Evolutionary conservation across 495 filamentous ascomycete species (phyloP).

Genomic region (Lentithecium fluviatile): DNA sequence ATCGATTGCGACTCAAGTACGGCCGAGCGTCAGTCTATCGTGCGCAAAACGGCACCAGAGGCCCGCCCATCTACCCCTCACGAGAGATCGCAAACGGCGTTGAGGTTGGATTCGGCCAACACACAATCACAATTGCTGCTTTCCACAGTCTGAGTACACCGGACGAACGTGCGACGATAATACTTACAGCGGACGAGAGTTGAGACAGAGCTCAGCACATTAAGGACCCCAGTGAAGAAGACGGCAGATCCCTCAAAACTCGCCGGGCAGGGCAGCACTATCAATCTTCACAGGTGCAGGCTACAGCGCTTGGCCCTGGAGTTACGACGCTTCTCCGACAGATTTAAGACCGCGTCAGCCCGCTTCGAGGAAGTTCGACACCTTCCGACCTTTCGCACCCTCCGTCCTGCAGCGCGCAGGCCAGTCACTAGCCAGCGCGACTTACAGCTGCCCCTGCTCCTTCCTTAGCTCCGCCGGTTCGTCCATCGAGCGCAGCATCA

Average conservation of each 20-base stretch:
- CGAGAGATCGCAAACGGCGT: background rate
- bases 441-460: constrained; percentile 1
- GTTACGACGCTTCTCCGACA: constrained; percentile 31
- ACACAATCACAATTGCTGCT: background rate
- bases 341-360: constrained; percentile 31
- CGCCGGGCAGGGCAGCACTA: background rate
- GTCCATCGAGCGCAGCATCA: constrained; percentile 2
- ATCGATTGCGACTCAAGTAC: too few species aligned
- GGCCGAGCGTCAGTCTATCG: too few species aligned
- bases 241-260: constrained; percentile 3
- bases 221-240: constrained; percentile 5
- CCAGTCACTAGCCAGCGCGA: background rate
- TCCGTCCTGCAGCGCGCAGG: background rate
- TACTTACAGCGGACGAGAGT: constrained; percentile 9
- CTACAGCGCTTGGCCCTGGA: constrained; percentile 23
- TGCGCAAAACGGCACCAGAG: too few species aligned
- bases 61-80: background rate
- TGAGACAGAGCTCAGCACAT: background rate
- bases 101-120: background rate
- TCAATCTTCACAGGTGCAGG: constrained; percentile 2
- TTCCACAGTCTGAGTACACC: background rate
- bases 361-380: background rate
- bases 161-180: background rate
- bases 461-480: constrained; percentile 13
- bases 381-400: constrained; percentile 19